These are phyloP conservation scores for Hymenoscyphus albidus DNA, from an alignment of 2,329 filamentous ascomycete genomes.

Conservation along the genomic window DNA sequence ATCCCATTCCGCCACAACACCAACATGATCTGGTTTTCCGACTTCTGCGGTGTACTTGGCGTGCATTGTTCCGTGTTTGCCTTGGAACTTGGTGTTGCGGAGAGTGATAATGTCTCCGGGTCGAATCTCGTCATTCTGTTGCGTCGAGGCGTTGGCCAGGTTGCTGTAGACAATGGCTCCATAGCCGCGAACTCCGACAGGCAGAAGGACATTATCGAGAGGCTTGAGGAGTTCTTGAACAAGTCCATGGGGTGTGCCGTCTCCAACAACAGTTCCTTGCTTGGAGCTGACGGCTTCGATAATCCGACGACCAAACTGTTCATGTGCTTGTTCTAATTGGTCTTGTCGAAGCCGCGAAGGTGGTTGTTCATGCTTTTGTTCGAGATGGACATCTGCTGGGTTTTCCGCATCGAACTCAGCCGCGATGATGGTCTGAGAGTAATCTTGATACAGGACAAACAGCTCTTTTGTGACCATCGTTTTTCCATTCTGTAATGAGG, in stretches of 20 bases:
- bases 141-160: slow-evolving; percentile 86
- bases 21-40: slow-evolving; percentile 82
- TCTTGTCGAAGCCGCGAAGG: slow-evolving; percentile 83
- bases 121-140: slow-evolving; percentile 88
- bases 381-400: slow-evolving; percentile 66
- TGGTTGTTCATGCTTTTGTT: slow-evolving; percentile 83
- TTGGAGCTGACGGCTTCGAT: slow-evolving; percentile 64
- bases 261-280: slow-evolving; percentile 77
- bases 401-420: slow-evolving; percentile 75
- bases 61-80: slow-evolving; percentile 92
- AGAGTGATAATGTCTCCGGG: slow-evolving; percentile 89
- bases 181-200: slow-evolving; percentile 84
- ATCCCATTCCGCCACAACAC: slow-evolving; percentile 92
- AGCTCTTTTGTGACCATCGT: slow-evolving; percentile 73
- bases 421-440: slow-evolving; percentile 88
- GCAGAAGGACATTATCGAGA: slow-evolving; percentile 68
- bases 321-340: slow-evolving; percentile 83
- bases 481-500: slow-evolving; percentile 65
- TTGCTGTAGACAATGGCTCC: slow-evolving; percentile 93
- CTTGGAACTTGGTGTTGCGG: slow-evolving; percentile 90
- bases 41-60: slow-evolving; percentile 88
- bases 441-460: slow-evolving; percentile 89
- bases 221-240: slow-evolving; percentile 75
- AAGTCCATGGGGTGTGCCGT: slow-evolving; percentile 75
- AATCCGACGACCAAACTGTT: slow-evolving; percentile 75